phyloP scores from a whole-genome alignment of 192 early-diverging fungal genomes.

The Endogone sp. region DNA sequence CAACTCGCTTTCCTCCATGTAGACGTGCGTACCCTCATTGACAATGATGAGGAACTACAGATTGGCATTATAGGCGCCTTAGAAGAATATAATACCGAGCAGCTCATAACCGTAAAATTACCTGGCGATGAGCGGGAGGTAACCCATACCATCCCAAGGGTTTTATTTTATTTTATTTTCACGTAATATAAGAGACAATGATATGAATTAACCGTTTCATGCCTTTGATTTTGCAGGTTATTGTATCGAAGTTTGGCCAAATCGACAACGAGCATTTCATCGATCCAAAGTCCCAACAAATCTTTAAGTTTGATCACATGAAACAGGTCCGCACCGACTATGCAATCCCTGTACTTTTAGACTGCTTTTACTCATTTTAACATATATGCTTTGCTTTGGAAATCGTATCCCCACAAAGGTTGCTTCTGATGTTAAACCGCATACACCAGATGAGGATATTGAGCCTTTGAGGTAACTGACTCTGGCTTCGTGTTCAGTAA shows the following conservation, averaged over 20 bases:
- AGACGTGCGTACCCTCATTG: slow-evolving; percentile 88
- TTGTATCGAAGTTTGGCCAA: slow-evolving; percentile 73
- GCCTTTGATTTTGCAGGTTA: slow-evolving; percentile 49
- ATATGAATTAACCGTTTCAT: no score
- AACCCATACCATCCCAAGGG: background rate
- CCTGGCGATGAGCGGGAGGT: slow-evolving; percentile 63
- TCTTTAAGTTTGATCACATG: slow-evolving; percentile 82
- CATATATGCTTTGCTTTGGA: no score
- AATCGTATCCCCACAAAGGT: no score
- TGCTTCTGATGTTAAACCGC: slow-evolving; percentile 42
- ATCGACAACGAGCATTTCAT: slow-evolving; percentile 63
- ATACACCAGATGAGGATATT: slow-evolving; percentile 19
- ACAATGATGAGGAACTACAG: slow-evolving; percentile 72
- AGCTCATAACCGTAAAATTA: slow-evolving; percentile 68
- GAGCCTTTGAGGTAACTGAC: slow-evolving; percentile 35
- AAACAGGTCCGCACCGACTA: slow-evolving; percentile 34
- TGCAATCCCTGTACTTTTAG: background rate
- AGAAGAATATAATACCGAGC: slow-evolving; percentile 82
- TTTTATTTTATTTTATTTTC: background rate
- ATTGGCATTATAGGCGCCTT: slow-evolving; percentile 62
- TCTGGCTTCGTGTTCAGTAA: background rate
- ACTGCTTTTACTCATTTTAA: background rate
- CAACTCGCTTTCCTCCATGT: slow-evolving; percentile 10
- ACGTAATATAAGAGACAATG: no score
- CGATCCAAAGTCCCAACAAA: slow-evolving; percentile 66